These are phyloP conservation scores for Neurospora crassa DNA, from an alignment of 2,329 filamentous ascomycete genomes.

Conservation along the genomic window DNA sequence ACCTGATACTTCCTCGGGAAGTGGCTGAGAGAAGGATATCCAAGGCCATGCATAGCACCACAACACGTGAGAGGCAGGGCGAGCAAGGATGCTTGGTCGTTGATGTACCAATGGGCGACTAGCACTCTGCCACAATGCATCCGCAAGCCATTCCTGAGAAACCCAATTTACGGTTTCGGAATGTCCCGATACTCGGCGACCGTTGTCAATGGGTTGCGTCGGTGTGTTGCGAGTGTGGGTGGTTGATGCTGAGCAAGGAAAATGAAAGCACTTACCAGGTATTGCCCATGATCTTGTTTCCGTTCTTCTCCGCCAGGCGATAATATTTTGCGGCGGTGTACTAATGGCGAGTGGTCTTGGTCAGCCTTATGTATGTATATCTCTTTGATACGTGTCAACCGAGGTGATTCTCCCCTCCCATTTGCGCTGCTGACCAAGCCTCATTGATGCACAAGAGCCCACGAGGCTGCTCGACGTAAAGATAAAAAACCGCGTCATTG, in stretches of 20 bases:
- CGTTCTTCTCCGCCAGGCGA: slow-evolving; percentile 78
- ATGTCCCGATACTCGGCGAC: slow-evolving; percentile 1
- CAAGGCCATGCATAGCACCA: not conserved
- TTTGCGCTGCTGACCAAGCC: slow-evolving; percentile 21
- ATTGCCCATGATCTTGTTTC: slow-evolving; percentile 86
- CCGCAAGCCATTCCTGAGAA: slow-evolving; percentile 6
- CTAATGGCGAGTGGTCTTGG: slow-evolving; percentile 34
- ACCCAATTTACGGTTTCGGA: slow-evolving; percentile 2
- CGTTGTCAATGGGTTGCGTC: slow-evolving; percentile 7
- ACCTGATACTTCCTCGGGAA: not conserved
- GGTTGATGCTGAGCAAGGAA: slow-evolving; percentile 14
- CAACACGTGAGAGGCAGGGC: slow-evolving; percentile 9
- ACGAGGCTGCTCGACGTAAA: not conserved
- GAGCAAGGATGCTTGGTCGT: slow-evolving; percentile 2
- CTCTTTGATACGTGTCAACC: slow-evolving; percentile 1
- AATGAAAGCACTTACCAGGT: slow-evolving; percentile 61
- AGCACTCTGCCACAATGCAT: not conserved
- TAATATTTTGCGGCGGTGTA: slow-evolving; percentile 82
- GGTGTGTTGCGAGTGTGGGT: slow-evolving; percentile 14
- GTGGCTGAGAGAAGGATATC: not conserved
- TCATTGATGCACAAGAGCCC: slow-evolving; percentile 31
- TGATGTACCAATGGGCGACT: not conserved
- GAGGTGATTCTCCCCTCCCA: slow-evolving; percentile 15
- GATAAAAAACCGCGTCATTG: not conserved
- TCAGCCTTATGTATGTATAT: slow-evolving; percentile 40